A percentile compares a stretch with the other conserved stretches of the same genome.
These are phyloP conservation scores for Penicillium cosmopolitanum DNA, from an alignment of 495 filamentous ascomycete species.

Conservation along the genomic window DNA sequence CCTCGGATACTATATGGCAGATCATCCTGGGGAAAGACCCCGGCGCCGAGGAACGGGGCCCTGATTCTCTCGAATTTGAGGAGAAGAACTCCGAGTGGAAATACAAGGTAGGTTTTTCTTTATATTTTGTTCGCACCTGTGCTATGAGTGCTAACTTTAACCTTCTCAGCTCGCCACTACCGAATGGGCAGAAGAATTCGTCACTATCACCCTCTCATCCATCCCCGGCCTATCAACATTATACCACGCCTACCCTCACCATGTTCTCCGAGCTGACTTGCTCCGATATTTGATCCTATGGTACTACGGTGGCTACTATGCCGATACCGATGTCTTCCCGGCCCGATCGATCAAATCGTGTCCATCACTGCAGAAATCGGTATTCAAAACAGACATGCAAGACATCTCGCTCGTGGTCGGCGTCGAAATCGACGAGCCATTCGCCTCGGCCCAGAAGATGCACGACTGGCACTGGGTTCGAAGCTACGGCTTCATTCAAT, in stretches of 20 bases:
- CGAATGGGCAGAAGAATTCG: constrained; percentile 35
- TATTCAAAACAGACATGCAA: constrained; percentile 18
- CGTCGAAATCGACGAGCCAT: constrained; percentile 47
- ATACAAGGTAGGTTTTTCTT: constrained; percentile 30
- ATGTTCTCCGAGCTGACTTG: constrained; percentile 49
- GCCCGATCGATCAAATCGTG: constrained; percentile 35
- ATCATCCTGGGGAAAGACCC: constrained; percentile 28
- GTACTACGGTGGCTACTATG: constrained; percentile 56
- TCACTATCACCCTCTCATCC: constrained; percentile 29
- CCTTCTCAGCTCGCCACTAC: constrained; percentile 31
- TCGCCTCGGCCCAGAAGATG: constrained; percentile 38
- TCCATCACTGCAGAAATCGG: constrained; percentile 28
- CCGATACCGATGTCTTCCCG: constrained; percentile 50
- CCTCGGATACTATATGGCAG: constrained; percentile 40
- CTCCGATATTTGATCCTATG: constrained; percentile 54
- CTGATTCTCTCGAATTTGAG: constrained; percentile 36
- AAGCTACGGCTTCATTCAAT: constrained; percentile 46
- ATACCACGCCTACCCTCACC: constrained; percentile 40
- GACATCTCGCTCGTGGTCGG: constrained; percentile 45
- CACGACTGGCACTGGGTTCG: constrained; percentile 45
- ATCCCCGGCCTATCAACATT: constrained; percentile 35
- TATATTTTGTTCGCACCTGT: background rate
- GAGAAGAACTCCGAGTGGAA: constrained; percentile 36
- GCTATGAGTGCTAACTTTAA: too few species aligned
- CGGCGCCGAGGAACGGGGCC: constrained; percentile 19